Base-by-base conservation (phyloP, 2,329 filamentous ascomycete species). In the Emergomyces pasteurianus region DNA sequence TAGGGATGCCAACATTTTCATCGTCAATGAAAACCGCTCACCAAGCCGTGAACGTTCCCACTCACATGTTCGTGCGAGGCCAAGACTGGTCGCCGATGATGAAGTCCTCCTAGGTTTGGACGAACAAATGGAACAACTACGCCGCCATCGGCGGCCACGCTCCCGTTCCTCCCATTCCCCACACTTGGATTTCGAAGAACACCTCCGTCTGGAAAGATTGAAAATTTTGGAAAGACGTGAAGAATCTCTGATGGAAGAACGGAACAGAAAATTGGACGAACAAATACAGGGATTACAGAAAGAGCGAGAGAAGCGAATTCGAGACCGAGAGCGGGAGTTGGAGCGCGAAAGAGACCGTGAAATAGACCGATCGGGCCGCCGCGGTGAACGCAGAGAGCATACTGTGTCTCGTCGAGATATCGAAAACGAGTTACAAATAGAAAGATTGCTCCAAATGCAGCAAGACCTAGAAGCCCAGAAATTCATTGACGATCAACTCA, bases 261-360 rank as follows among this genome's bases (percentile, higher is more conserved):
- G 34, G n/a, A 38, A 8, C 16, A 54, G 9, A 38, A 57, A 57
- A 56, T 18, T 56, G 14, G 53, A 56, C 21, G 53, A 56, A 18
- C 36, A 42, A 40, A 43, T 57, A 28, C 38, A 31, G 46, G 54
- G 46, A 7, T 31, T 57, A 77, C 80, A 14, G 74, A 78, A 62
- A 65, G 72, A 70, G 65, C 76, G 70, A 65, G 78, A 73, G 69
- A 74, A 21, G 74, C 74, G 63, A 70, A 47, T 31, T 47, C 43
- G 55, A 77, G 80, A 14, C 74, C 78, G 63, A 65, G 72, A 70
- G 66, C 76, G 70, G 65, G 78, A 73, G 69, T 74, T 28, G 73
- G 74, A 63, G 3, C 28, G 40, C 18, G 53, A 59, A 52, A 18
- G 34, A 31, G 52, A 63, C 18, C 47, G 58, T 12, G 23, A 21